Percentiles rank a stretch among this genome's conserved stretches.
Conservation (phyloP, 331 rosid species). For the Quercus tomentella region DNA sequence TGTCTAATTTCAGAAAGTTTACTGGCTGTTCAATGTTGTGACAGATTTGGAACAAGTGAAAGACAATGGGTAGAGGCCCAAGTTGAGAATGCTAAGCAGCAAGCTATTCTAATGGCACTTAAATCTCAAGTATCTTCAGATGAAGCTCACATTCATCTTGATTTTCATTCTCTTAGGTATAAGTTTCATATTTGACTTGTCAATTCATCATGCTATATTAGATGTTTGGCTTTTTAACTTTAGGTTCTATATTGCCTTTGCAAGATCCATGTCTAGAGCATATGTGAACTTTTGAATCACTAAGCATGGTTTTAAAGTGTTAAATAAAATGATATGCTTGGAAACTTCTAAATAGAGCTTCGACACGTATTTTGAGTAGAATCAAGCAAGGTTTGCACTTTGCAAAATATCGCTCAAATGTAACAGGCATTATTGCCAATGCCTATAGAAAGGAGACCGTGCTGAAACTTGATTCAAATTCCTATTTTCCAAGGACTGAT, state of each 20-base stretch:
- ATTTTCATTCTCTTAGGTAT: slow-evolving; percentile 92
- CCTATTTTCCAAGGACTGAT: too few relatives aligned
- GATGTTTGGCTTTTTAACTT: slow-evolving; percentile 2
- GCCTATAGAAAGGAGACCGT: too few relatives aligned
- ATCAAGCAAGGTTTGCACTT: too few relatives aligned
- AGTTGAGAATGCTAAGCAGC: slow-evolving; percentile 95
- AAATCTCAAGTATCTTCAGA: slow-evolving; percentile 90
- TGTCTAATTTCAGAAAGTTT: slow-evolving; percentile 6
- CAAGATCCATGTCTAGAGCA: background rate
- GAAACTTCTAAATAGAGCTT: too few relatives aligned
- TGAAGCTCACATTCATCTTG: slow-evolving; percentile 96
- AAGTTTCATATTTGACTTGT: slow-evolving; percentile 4
- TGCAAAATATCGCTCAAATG: too few relatives aligned
- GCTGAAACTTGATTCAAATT: too few relatives aligned
- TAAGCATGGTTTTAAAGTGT: too few relatives aligned
- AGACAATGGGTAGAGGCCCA: slow-evolving; percentile 99
- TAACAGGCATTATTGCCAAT: too few relatives aligned
- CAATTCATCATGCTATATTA: slow-evolving; percentile 8
- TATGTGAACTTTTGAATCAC: background rate
- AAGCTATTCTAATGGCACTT: slow-evolving; percentile 75
- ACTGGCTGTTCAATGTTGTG: slow-evolving; percentile 16
- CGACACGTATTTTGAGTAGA: too few relatives aligned
- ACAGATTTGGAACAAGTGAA: slow-evolving; percentile 98
- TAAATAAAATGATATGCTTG: too few relatives aligned
- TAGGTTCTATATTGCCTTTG: background rate